Percentiles rank a stretch among this genome's conserved stretches.
phyloP scores from a whole-genome alignment of 2,329 filamentous ascomycete species.

The Diaporthe vaccinii region DNA sequence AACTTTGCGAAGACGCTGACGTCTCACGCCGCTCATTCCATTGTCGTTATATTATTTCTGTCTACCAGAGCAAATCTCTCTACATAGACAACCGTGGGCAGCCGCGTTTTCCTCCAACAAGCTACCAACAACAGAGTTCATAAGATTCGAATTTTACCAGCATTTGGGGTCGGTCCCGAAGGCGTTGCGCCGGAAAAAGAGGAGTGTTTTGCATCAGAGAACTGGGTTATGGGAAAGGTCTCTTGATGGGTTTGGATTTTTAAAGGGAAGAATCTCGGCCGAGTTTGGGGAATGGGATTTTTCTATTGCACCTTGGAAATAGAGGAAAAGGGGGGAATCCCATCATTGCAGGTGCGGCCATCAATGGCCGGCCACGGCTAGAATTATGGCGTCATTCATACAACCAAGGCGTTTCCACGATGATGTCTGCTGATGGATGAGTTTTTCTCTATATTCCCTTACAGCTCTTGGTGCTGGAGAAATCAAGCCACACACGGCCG shows the following conservation, averaged over 20 bases:
- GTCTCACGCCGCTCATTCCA: slow-evolving; percentile 26
- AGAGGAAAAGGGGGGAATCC: neutral
- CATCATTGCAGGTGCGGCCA: slow-evolving; percentile 9
- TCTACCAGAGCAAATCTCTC: neutral
- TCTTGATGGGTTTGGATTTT: neutral
- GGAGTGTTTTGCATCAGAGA: slow-evolving; percentile 22
- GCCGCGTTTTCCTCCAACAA: neutral
- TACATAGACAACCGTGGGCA: neutral
- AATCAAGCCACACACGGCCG: neutral
- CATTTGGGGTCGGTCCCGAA: slow-evolving; percentile 20
- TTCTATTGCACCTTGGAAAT: neutral
- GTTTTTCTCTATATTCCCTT: neutral
- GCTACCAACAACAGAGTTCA: slow-evolving; percentile 19
- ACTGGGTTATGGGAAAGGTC: slow-evolving; percentile 2
- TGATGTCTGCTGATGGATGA: neutral
- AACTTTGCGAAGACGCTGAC: slow-evolving; percentile 24
- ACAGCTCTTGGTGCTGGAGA: neutral
- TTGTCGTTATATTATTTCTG: slow-evolving; percentile 1
- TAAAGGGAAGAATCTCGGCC: neutral
- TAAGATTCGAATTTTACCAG: slow-evolving; percentile 18
- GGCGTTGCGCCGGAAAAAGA: slow-evolving; percentile 20
- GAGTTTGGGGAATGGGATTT: neutral
- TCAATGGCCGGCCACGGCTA: neutral
- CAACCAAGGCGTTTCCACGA: neutral
- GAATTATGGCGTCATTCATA: neutral